Percentiles rank a stretch among this genome's conserved stretches.
phyloP scores from a whole-genome alignment of 1,284 basidiomycete species.

The Sanghuangporus sanghuang region DNA sequence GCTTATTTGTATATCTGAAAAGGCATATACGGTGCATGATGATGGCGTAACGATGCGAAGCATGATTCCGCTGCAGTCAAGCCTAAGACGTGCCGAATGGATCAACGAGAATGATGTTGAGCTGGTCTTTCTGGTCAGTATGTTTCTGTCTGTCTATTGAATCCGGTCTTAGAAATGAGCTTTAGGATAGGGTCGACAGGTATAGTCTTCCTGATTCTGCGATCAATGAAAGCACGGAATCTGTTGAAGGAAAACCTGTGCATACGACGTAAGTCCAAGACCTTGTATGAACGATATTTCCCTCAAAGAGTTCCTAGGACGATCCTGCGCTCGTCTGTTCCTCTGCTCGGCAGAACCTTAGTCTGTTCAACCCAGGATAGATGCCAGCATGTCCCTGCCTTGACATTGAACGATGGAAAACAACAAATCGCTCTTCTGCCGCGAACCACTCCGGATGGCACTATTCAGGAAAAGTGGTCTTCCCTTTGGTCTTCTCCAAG shows the following conservation, averaged over 20 bases:
- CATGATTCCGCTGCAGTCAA: constrained; percentile 1
- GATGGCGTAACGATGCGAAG: neutral
- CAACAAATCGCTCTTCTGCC: constrained; percentile 4
- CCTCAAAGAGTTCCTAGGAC: constrained; percentile 1
- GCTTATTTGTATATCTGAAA: neutral
- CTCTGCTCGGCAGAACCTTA: neutral
- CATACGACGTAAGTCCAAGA: constrained; percentile 6
- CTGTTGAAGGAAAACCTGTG: neutral
- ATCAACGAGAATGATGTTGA: neutral
- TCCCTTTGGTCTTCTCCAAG: constrained; percentile 2
- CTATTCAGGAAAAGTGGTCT: neutral
- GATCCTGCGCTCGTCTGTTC: neutral
- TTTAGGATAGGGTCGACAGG: constrained; percentile 9
- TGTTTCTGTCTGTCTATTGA: no score
- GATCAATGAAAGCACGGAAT: neutral
- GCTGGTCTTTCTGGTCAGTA: neutral
- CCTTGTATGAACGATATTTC: neutral
- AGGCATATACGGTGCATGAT: constrained; percentile 4
- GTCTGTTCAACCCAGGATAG: neutral
- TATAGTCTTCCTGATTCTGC: constrained; percentile 6
- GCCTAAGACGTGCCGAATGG: neutral
- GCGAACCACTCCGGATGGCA: neutral
- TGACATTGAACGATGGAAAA: neutral
- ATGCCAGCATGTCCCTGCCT: neutral
- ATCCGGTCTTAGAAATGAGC: neutral